Evolutionary conservation across 2,329 filamentous ascomycete species (phyloP).

Genomic region (Pyricularia sp.): DNA sequence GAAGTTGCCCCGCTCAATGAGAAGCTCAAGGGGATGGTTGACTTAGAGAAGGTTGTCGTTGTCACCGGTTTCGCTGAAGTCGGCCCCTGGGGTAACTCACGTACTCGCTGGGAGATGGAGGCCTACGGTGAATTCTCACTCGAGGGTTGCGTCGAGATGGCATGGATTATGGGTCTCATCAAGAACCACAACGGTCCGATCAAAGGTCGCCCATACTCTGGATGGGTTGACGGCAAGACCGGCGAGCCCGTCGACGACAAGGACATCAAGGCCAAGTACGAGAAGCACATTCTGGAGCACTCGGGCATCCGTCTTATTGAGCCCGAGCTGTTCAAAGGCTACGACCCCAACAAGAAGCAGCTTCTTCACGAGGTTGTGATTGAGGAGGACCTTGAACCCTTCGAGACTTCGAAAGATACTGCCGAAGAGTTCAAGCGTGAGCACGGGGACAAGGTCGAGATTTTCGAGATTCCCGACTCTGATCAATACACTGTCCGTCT

Average conservation of each 20-base stretch:
- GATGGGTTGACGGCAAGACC: constrained; percentile 91
- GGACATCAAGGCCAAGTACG: constrained; percentile 94
- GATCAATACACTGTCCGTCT: constrained; percentile 90
- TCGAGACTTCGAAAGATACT: constrained; percentile 93
- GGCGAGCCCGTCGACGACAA: constrained; percentile 96
- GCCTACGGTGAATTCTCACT: constrained; percentile 92
- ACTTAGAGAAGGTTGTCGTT: constrained; percentile 94
- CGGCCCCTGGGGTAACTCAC: constrained; percentile 95
- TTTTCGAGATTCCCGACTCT: constrained; percentile 87
- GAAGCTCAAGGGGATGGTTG: constrained; percentile 91
- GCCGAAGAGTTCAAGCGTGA: constrained; percentile 95
- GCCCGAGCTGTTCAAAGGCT: constrained; percentile 90
- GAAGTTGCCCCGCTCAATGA: constrained; percentile 83
- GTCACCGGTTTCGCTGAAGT: constrained; percentile 94
- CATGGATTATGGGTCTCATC: constrained; percentile 99
- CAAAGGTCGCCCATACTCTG: constrained; percentile 92
- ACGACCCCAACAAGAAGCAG: constrained; percentile 98
- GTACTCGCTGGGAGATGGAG: constrained; percentile 99
- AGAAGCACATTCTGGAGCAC: constrained; percentile 92
- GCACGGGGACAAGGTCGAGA: constrained; percentile 94
- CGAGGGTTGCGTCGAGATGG: constrained; percentile 97
- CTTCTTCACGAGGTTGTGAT: constrained; percentile 96
- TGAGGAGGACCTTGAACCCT: constrained; percentile 91
- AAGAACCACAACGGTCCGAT: constrained; percentile 95
- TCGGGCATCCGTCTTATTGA: constrained; percentile 95